Conservation (phyloP, 2,329 filamentous ascomycete genomes). For the Didymella arachidicola region DNA sequence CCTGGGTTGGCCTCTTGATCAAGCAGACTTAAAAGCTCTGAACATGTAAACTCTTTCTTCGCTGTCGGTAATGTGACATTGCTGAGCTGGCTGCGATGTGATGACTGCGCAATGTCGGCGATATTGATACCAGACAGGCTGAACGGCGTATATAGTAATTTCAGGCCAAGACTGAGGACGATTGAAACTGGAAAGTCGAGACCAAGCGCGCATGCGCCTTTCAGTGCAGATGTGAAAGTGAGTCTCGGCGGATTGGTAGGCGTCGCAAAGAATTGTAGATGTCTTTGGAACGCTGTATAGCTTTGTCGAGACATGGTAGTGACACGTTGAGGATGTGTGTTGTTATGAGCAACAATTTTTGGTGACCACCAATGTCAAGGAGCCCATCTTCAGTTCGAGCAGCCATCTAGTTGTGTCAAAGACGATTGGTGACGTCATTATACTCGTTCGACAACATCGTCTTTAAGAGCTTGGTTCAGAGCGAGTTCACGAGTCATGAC, state of each 20-base stretch:
- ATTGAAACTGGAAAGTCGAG: constrained; percentile 34
- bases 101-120: constrained; percentile 25
- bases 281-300: constrained; percentile 33
- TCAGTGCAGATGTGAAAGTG: constrained; percentile 29
- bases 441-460: background rate
- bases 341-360: background rate
- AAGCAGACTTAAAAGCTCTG: constrained; percentile 26
- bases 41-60: constrained; percentile 29
- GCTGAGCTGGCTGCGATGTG: constrained; percentile 30
- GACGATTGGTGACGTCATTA: background rate
- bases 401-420: background rate
- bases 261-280: constrained; percentile 35
- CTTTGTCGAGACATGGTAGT: constrained; percentile 24
- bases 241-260: constrained; percentile 30
- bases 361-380: background rate
- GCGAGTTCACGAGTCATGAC: background rate
- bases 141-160: constrained; percentile 30
- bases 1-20: constrained; percentile 18
- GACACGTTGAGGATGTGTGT: too few relatives aligned
- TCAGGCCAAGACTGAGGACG: constrained; percentile 29
- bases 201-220: constrained; percentile 28
- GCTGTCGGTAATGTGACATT: constrained; percentile 13
- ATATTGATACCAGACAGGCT: constrained; percentile 29
- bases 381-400: background rate
- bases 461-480: background rate